A percentile compares a stretch with the other conserved stretches of the same genome.
These are phyloP conservation scores for Tinospora cordifolia DNA, from an alignment of 164 flowering plant species.

Conservation along the genomic window DNA sequence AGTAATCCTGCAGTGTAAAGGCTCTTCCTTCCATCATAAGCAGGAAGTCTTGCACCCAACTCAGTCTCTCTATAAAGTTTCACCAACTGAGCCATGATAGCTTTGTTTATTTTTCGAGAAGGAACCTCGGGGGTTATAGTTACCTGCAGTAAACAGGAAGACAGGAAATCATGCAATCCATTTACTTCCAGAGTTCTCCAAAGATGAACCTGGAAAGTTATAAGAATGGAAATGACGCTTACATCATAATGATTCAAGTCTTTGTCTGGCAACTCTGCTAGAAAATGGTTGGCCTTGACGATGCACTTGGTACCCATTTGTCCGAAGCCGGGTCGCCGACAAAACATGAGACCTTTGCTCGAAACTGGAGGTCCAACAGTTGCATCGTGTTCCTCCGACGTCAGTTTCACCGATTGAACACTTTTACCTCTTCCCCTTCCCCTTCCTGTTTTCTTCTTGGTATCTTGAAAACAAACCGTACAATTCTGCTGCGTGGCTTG, in stretches of 20 bases:
- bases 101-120: constrained; percentile 14
- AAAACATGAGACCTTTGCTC: constrained; percentile 24
- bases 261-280: constrained; percentile 14
- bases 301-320: constrained; percentile 12
- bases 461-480: constrained; percentile 18
- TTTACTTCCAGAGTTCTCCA: not conserved
- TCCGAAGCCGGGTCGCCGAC: constrained; percentile 13
- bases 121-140: constrained; percentile 34
- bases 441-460: constrained; percentile 22
- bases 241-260: constrained; percentile 19
- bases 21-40: constrained; percentile 18
- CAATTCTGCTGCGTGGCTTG: constrained; percentile 7
- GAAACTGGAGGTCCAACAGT: constrained; percentile 22
- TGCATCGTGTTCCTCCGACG: constrained; percentile 12
- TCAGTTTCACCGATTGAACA: constrained; percentile 16
- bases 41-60: constrained; percentile 16
- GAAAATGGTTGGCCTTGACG: constrained; percentile 20
- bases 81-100: constrained; percentile 17
- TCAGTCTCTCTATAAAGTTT: constrained; percentile 18
- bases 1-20: constrained; percentile 18
- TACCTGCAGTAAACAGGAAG: constrained; percentile 29
- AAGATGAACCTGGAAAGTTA: not conserved
- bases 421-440: constrained; percentile 27
- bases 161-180: not conserved
- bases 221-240: not conserved